Base-by-base conservation (phyloP, 1,284 basidiomycete genomes). In the Lignosus rhinocerotis region DNA sequence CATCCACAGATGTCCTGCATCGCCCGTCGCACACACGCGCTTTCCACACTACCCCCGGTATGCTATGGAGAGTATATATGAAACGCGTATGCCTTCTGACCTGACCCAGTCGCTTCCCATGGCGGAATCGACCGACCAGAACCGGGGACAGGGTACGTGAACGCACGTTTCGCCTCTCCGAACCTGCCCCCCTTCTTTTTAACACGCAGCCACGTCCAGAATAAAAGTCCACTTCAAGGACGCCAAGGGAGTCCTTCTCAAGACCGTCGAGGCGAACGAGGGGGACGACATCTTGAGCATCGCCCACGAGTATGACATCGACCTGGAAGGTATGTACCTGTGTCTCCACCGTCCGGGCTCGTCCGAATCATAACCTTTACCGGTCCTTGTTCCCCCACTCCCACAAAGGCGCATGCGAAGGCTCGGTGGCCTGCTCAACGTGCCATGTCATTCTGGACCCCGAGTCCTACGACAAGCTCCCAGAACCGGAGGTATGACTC, bases 371-470 rank as follows among this genome's bases (percentile, higher is more conserved):
- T 25, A 25, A 16, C 36, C n/a, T n/a, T n/a, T n/a, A n/a, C n/a
- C n/a, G n/a, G 6, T 38, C 36, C 36, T 32, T 38, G 19, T 36
- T 44, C 11, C 30, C 53, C 36, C 25, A 1, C 11, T 25, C 53
- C 36, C 25, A 1, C 44, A 25, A 68, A 96, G 93, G 94, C 62
- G 95, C 95, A 31, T 99, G 97, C 73, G 96, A 98, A 80, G 92
- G 94, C 48, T 97, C 94, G 0, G 86, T 98, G 55, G 97, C 96
- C 19, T 99, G 96, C 73, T 98, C 96, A 31, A 99, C 97, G 39
- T 99, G 97, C 73, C 96, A 99, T 73, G 88, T 98, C 59, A 94
- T 98, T 56, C 82, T 98, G 45, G 82, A 88, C 49, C 86, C 86
- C 10, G 87, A 94, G 66, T 80, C 88, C 59, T 98, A 94, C 71